Evolutionary conservation across 1,139 yeast species (phyloP), one percentile per base, ranked within the genome.

Genomic region (Geotrichum australiense): DNA sequence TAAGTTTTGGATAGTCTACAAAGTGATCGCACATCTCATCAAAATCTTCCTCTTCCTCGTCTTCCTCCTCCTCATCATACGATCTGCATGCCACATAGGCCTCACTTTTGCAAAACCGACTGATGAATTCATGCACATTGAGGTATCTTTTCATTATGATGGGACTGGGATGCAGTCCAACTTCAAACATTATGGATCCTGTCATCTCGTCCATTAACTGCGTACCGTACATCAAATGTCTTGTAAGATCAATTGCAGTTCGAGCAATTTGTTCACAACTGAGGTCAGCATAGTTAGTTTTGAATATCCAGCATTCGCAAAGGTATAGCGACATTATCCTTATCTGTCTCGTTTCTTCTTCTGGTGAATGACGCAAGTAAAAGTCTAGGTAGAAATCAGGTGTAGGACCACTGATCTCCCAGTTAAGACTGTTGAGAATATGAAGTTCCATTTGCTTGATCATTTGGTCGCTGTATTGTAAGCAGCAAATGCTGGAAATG

Each of bases 401-500:
- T 14, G 70, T 65, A 20, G 83, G 80, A 14, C 24, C 25, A 35
- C 79, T 75, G 41, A 85, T 63, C 12, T 75, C 68, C 97, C 97
- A 91, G 47, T 84, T 82, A 43, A 91, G 67, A 2, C 96, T 89
- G 45, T 79, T 70, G 43, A 91, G 69, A 32, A 91, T 80, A 63
- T 91, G 97, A 65, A 79, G 78, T 66, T 89, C 97, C 97, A 91
- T 89, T 64, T 87, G 96, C 34, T 83, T 74, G 64, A 91, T 89
- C 94, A 89, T 85, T 48, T 82, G 82, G 51, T 80, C 82, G 50
- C 85, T 94, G 59, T 86, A 87, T 8, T 87, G 86, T 54, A 78
- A 76, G 47, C 94, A 74, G 62, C 95, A 84, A 79, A 86, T 75
- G 52, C 76, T 67, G 12, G 80, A 71, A 50, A 87, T 71, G 55